Base-by-base conservation (phyloP, 352 stramenopile genomes). In the Hyaloperonospora arabidopsidis region DNA sequence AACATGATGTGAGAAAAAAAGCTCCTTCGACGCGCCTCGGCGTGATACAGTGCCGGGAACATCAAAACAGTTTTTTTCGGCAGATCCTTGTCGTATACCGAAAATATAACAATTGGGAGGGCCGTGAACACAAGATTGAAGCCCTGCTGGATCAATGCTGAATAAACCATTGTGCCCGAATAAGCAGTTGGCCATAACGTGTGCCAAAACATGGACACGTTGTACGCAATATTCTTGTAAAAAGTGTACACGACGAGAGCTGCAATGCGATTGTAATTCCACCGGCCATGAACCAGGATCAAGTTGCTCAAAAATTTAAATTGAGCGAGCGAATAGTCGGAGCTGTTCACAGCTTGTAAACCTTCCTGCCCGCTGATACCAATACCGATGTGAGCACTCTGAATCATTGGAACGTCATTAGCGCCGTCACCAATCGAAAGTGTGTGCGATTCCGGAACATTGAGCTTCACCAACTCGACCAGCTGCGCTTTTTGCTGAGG, bases 401-500 rank as follows among this genome's bases (percentile, higher is more conserved):
- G 84, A 49, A 96, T 95, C 87, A 96, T 96, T 7, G 84, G 80
- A 2, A 96, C 87, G 38, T 96, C 87, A 53, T 96, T 96, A 5
- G 86, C 87, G 12, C 87, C 87, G 45, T 96, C 87, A n/a, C 87
- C 87, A 53, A 96, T 96, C 0, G 87, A 88, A 4, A 96, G 61
- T 0, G 87, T 95, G 57, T 93, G 83, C 2, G 84, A 89, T 13
- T 90, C 76, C 0, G 63, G 63, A 12, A 89, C 79, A 50, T 93
- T 94, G 10, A 87, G 51, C 57, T 93, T 92, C 2, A 99, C 95
- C 21, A 99, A 75, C 53, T 97, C 88, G 6, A 99, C 95, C 2
- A 99, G 62, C 45, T 98, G 81, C 6, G 96, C 96, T 68, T 99
- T 99, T 68, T 99, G 97, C 45, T 95, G 86, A 18, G 97, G 97